Percentiles rank a stretch among this genome's conserved stretches.
These are phyloP conservation scores for Pulicaria dysenterica DNA, from an alignment of 129 eudicot species.

Conservation along the genomic window DNA sequence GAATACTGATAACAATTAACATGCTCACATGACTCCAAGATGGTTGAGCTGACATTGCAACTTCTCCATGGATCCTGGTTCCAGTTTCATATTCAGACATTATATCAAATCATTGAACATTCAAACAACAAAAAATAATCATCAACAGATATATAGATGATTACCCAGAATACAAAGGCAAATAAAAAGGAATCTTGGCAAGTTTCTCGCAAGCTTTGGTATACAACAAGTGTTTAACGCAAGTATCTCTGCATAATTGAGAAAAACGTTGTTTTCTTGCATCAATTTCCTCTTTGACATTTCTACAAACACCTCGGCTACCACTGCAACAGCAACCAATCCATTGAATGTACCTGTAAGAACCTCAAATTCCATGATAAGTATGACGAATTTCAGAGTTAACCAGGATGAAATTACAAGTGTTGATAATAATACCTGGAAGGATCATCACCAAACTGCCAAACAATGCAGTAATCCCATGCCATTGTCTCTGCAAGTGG, in stretches of 20 bases:
- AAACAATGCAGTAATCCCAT: conserved; percentile 86
- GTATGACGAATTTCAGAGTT: neutral
- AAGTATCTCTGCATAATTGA: conserved; percentile 58
- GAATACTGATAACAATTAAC: conserved; percentile 1
- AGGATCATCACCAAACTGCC: conserved; percentile 86
- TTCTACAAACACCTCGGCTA: conserved; percentile 31
- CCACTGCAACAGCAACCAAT: conserved; percentile 78
- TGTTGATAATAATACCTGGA: conserved; percentile 52
- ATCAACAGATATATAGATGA: neutral
- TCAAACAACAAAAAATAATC: neutral
- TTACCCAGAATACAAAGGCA: conserved; percentile 83
- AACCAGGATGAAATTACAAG: neutral
- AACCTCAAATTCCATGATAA: conserved; percentile 6
- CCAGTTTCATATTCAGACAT: conserved; percentile 10
- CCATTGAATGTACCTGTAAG: conserved; percentile 71
- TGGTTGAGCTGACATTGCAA: conserved; percentile 61
- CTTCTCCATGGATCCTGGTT: conserved; percentile 82
- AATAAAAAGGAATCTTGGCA: conserved; percentile 56
- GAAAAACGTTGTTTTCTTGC: conserved; percentile 25
- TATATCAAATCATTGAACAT: too few relatives aligned
- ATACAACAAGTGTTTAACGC: conserved; percentile 43
- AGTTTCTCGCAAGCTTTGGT: conserved; percentile 60
- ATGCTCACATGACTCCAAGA: conserved; percentile 51
- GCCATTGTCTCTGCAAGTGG: conserved; percentile 46
- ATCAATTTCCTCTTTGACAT: conserved; percentile 47